Base-by-base conservation (phyloP, 208 protist genomes). In the Trypanosomatidae sp. region DNA sequence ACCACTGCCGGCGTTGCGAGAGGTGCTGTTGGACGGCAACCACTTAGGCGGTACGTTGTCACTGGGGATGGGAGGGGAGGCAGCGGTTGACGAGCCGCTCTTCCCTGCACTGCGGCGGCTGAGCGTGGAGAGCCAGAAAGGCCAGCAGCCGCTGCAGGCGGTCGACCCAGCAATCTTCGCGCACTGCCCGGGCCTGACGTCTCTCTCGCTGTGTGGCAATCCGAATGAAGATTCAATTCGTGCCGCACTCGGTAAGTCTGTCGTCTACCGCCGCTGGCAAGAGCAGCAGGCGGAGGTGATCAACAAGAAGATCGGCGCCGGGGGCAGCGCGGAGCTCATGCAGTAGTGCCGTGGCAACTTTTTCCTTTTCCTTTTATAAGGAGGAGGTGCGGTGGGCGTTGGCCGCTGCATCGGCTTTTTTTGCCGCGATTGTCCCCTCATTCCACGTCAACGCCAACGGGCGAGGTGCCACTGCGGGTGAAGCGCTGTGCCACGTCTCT, bases 21-120 rank as follows among this genome's bases (percentile, higher is more conserved):
- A 88, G 76, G 28, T 86, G 19, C 52, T 86, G 30, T 64, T 91
- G 2, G 77, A 83, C 36, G 52, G 71, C 47, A 91, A 85, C 30
- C 30, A 62, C n/a, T 60, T 88, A 10, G n/a, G 25, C 2, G 80
- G 79, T 13, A 81, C 77, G 25, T 74, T 87, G 39, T 64, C 47
- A 4, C 67, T 87, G 12, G 69, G 58, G 1, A 25, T 78, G 10
- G 69, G 58, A 0, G n/a, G 76, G 10, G 19, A 25, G 3, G 41
- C 33, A 8, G 49, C 15, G 12, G 50, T 36, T 39, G 12, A 44
- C 39, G 15, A 25, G 17, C 30, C 62, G 3, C 22, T 73, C 22
- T 70, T 87, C 30, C 73, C 78, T 3, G 41, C 72, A 12, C 59
- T 91, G 12, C 59, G 66, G 44, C 77, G 75, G 2, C 62, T 91